These are phyloP conservation scores for Sphaerobolus stellatus DNA, from an alignment of 1,284 basidiomycete species.

Conservation along the genomic window DNA sequence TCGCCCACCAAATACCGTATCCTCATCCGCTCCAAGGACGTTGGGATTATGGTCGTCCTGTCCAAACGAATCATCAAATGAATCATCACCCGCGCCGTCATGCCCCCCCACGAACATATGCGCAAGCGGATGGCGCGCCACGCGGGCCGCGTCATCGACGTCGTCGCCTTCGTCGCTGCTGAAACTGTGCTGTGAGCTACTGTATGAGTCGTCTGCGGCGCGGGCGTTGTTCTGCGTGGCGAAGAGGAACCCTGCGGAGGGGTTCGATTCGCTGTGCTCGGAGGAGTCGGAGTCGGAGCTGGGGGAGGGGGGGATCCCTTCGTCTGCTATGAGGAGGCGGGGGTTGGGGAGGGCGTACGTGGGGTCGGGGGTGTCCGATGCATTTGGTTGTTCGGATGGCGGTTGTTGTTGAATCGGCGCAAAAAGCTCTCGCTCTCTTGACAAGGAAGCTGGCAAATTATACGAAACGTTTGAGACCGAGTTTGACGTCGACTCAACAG, in stretches of 20 bases:
- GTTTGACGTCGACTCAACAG: conserved; percentile 15
- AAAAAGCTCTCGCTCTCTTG: no score
- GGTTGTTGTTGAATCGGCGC: no score
- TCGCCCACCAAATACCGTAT: conserved; percentile 69
- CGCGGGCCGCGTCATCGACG: conserved; percentile 3
- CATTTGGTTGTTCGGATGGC: no score
- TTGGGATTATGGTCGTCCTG: conserved; percentile 31
- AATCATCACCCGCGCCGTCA: conserved; percentile 24
- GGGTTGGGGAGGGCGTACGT: conserved; percentile 25
- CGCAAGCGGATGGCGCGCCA: conserved; percentile 5
- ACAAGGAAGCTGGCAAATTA: no score
- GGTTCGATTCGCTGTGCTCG: conserved; percentile 49
- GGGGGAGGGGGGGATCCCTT: conserved; percentile 28
- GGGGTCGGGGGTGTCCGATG: no score
- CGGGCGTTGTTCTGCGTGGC: conserved; percentile 30
- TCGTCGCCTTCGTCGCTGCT: conserved; percentile 8
- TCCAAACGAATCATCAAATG: conserved; percentile 39
- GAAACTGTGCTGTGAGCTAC: conserved; percentile 40
- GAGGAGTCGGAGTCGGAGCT: conserved; percentile 46
- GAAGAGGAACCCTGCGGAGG: conserved; percentile 61
- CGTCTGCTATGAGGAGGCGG: conserved; percentile 16
- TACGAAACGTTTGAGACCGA: no score
- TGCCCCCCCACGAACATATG: conserved; percentile 11
- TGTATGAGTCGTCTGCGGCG: conserved; percentile 51
- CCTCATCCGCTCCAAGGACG: conserved; percentile 43